Base-by-base conservation (phyloP, 2,329 filamentous ascomycete species). In the Cytospora piceae region DNA sequence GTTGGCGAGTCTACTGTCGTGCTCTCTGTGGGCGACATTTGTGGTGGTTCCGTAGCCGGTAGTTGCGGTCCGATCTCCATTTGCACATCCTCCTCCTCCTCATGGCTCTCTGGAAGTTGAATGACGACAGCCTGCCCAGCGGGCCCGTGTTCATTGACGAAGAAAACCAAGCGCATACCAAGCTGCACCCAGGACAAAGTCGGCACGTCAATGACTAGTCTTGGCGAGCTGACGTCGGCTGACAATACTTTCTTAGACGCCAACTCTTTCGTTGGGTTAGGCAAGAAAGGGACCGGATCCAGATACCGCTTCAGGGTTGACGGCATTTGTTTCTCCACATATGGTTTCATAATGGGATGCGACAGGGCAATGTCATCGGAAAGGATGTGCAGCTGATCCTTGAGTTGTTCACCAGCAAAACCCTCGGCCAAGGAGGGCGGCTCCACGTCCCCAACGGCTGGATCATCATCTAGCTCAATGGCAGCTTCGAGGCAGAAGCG, bases 401-500 rank as follows among this genome's bases (percentile, higher is more conserved):
- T 88, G 58, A 90, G 74, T 71, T 89, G 84, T 70, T 87, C 84
- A 4, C 87, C 87, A 0, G 87, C 87, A 67, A 88, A 82, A 0
- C 81, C 85, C 71, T 90, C 87, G 52, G 87, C 86, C 17, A 90
- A 76, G 0, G 87, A 88, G 0, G 85, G 85, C 0, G 87, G 87
- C 37, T 87, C 83, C 15, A 89, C 83, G 68, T 90, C 87, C 32
- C 82, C 81, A 1, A 88, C 78, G 3, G 87, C 81, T 0, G 87
- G 87, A 69, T 90, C 87, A 71, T 90, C 87, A 69, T 90, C 87
- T 46, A 89, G 77, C 73, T 90, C 87, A 37, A 90, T 84, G 7
- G 87, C 87, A 37, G 87, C 85, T 72, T 90, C 87, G 2, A 90
- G 77, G 66, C 87, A 89, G 71, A 85, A 90, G 42, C 87, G 79